Base-by-base conservation (phyloP, 768 basidiomycete species). In the Lactarius psammicola region DNA sequence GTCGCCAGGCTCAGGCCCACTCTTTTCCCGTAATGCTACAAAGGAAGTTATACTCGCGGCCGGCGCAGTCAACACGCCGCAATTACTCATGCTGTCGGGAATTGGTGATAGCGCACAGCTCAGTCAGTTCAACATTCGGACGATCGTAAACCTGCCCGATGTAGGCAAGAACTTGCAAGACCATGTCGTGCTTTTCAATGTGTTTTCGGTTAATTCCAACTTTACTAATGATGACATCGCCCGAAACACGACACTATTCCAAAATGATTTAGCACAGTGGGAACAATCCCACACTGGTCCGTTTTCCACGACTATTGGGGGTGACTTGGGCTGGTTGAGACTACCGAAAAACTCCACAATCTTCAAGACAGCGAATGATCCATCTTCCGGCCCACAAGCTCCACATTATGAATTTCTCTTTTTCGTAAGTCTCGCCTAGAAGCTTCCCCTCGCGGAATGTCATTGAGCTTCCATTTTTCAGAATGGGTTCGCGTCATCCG, bases 81-180 rank as follows among this genome's bases (percentile, higher is more conserved):
- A 76, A 36, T 61, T 77, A 4, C 65, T 77, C 20, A 40, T 73
- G 56, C 69, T 74, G 34, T 74, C 73, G 6, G 76, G 76, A 17
- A 70, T 77, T 40, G 76, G 76, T 1, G 63, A 70, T 28, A 26
- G 62, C 13, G 30, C 56, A 5, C 34, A 66, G 10, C 72, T 77
- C 56, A 20, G 54, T 9, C n/a, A 62, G 18, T 58, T 72, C 34
- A 70, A 69, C 2, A 70, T 77, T 49, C 26, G 30, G 15, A 28
- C 68, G 13, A 30, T 75, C 26, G 55, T 70, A 8, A 56, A 75
- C 57, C 63, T 71, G 26, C 72, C 74, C 10, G 70, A 67, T 8
- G 75, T 76, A 17, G 76, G 76, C 18, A 65, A 71, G 63, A 67
- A 76, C 65, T 63, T 77, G 30, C 46, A 62, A 5, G 76, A 76